Evolutionary conservation across 139 green algal genomes (phyloP).

Genomic region (Closterium sp.): DNA sequence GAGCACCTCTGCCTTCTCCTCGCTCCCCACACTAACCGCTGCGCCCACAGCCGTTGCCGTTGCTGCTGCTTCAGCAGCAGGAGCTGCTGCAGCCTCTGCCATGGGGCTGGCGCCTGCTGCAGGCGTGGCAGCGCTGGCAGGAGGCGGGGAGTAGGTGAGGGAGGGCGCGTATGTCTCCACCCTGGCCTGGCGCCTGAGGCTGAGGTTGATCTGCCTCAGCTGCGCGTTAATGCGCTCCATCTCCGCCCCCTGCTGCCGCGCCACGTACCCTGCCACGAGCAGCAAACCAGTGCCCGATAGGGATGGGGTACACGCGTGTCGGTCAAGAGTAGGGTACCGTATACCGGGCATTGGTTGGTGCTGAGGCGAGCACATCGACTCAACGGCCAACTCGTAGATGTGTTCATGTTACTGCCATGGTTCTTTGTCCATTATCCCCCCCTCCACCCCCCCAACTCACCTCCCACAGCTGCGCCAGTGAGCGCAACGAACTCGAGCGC

Average conservation of each 20-base stretch:
- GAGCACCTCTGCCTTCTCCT: constrained; percentile 10
- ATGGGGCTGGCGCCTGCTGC: not conserved
- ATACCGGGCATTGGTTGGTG: not conserved
- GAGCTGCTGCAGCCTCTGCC: constrained; percentile 1
- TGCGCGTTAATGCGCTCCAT: constrained; percentile 48
- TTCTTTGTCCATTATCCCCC: not conserved
- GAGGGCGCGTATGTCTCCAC: constrained; percentile 44
- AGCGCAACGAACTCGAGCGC: constrained; percentile 35
- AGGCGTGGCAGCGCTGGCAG: not conserved
- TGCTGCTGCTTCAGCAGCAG: not conserved
- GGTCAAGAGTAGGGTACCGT: not conserved
- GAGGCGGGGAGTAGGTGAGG: constrained; percentile 34
- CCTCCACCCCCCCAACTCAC: not conserved
- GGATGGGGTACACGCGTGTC: not conserved
- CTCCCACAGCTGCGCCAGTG: constrained; percentile 41
- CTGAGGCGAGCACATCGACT: not conserved
- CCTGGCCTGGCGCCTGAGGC: constrained; percentile 38
- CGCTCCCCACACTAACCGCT: not conserved
- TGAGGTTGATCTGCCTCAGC: constrained; percentile 53
- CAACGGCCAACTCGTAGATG: not conserved
- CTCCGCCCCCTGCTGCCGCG: constrained; percentile 44
- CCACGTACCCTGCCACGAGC: constrained; percentile 27
- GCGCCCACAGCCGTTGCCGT: not conserved
- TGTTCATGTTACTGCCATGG: not conserved
- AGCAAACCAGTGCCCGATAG: not conserved